Base-by-base conservation (phyloP, 2,329 filamentous ascomycete genomes). In the Cordyceps tenuipes region DNA sequence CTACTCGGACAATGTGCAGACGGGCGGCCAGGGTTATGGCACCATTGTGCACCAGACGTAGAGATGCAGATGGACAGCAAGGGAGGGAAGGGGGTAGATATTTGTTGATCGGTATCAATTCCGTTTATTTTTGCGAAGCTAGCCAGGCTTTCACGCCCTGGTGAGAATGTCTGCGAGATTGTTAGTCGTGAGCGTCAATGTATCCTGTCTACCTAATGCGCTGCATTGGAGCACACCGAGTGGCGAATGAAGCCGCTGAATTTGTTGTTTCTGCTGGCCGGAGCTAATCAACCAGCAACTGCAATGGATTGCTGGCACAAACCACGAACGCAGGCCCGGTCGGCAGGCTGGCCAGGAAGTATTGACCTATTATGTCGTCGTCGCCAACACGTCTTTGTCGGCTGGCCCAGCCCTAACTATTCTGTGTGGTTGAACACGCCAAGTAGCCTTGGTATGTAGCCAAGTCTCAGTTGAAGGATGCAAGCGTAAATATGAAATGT, bases 1-100 rank as follows among this genome's bases (percentile, higher is more conserved):
- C 19, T 92, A 87, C 71, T 89, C 84, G 66, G 81, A 88, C 41
- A 82, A 82, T 41, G 82, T 92, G n/a, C 86, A 91, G 75, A 83
- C 77, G 4, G 88, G 87, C n/a, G 86, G 86, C 64, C 79, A 84
- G 54, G 83, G 85, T 64, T 89, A 84, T 66, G 81, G 81, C 57
- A 81, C 79, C 1, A 76, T 79, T 62, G 72, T 67, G 55, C 73
- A 75, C 60, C 60, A 68, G 48, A 61, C 59, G 17, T 60, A 36
- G 26, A 49, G 9, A 8, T 6, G 17, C 21, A 21, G 3, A 12
- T 17, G 15, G 13, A 21, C 44, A 15, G 13, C 15, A n/a, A 43
- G 15, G 12, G 15, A n/a, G 39, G 34, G 9, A 36, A 36, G 34
- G 29, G 29, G 29, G 29, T 6, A 8, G 34, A 36, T 10, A 36